Conservation (phyloP, 306 rosid species). For the Quercus alba region DNA sequence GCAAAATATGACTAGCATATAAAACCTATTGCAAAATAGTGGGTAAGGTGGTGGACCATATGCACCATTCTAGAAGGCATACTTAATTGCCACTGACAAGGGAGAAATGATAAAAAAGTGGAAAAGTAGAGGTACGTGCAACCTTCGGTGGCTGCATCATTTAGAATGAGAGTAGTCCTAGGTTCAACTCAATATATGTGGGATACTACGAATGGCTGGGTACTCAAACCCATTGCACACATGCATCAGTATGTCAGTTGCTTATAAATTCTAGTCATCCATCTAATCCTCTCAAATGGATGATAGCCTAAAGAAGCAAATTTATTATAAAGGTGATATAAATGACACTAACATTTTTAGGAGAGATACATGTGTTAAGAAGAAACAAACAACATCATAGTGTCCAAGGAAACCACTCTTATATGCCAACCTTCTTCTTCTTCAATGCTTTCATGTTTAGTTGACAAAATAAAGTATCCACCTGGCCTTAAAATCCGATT, state of each 20-base stretch:
- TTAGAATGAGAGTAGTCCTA: neutral
- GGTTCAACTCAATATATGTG: neutral
- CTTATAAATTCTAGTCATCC: neutral
- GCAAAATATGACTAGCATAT: neutral
- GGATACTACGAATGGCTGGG: neutral
- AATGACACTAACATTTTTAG: neutral
- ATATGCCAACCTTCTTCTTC: conserved; percentile 76
- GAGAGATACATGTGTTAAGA: neutral
- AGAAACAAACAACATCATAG: neutral
- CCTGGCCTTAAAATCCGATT: conserved; percentile 82
- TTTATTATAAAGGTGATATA: neutral
- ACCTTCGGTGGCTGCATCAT: neutral
- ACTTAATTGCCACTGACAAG: neutral
- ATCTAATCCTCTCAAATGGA: neutral
- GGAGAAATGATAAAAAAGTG: neutral
- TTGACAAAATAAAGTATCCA: conserved; percentile 85
- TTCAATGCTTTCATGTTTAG: conserved; percentile 77
- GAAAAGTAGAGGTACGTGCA: neutral
- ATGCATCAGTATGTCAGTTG: neutral
- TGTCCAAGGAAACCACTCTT: neutral
- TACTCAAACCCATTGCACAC: neutral
- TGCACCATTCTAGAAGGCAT: neutral
- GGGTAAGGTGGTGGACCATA: neutral
- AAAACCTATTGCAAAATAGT: neutral
- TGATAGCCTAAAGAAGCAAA: neutral